phyloP scores from a whole-genome alignment of 768 basidiomycete genomes.

The Lactarius pseudohatsudake region DNA sequence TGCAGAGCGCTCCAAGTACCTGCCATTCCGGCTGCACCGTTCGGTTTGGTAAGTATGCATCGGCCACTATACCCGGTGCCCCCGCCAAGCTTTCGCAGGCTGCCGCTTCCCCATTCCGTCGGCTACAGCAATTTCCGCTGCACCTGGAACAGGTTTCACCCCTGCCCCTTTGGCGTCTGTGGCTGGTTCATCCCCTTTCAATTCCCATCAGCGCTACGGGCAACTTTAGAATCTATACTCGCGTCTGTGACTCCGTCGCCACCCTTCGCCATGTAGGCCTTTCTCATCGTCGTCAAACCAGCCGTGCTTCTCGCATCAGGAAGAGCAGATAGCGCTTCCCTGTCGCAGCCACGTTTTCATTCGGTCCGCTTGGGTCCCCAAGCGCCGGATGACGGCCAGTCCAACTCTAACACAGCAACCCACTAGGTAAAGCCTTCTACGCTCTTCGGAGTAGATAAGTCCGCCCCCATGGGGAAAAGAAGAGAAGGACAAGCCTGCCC shows the following conservation, averaged over 20 bases:
- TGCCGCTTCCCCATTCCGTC: conserved; percentile 34
- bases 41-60: conserved; percentile 3
- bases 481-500: conserved; percentile 5
- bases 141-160: conserved; percentile 30
- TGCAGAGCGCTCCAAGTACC: conserved; percentile 5
- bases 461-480: conserved; percentile 1
- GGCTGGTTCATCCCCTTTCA: conserved; percentile 27
- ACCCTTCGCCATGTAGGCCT: background rate
- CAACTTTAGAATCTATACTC: conserved; percentile 14
- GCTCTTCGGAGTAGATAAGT: conserved; percentile 14
- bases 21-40: background rate
- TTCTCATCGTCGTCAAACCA: conserved; percentile 10
- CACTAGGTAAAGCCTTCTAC: conserved; percentile 6
- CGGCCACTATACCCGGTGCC: conserved; percentile 39
- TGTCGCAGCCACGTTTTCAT: conserved; percentile 22
- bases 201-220: conserved; percentile 3
- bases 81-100: conserved; percentile 40
- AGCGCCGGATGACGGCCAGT: conserved; percentile 2
- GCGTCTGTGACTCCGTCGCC: background rate
- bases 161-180: conserved; percentile 21
- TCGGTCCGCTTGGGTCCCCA: conserved; percentile 8
- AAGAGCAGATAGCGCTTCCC: conserved; percentile 1
- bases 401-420: background rate
- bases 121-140: conserved; percentile 33
- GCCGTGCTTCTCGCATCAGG: background rate